Evolutionary conservation across 2,329 filamentous ascomycete genomes (phyloP).

Genomic region (Cadophora malorum): DNA sequence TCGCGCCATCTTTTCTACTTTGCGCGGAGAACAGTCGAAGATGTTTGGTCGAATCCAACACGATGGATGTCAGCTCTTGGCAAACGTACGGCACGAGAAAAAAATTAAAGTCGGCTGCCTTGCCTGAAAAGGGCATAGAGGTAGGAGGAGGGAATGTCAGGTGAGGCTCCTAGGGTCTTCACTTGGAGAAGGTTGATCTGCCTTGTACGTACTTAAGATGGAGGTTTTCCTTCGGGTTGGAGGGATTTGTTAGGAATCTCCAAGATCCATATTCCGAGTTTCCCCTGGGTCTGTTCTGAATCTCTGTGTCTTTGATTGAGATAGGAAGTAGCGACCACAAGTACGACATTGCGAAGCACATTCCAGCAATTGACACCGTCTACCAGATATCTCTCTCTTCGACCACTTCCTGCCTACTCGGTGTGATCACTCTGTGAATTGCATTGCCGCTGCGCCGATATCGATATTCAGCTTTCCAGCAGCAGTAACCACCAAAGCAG

Average conservation of each 20-base stretch:
- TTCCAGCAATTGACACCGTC: conserved; percentile 6
- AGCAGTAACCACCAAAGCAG: conserved; percentile 11
- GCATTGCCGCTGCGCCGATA: conserved; percentile 6
- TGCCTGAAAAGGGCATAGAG: not conserved
- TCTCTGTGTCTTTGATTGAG: not conserved
- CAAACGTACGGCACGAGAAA: not conserved
- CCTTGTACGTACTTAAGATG: not conserved
- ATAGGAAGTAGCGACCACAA: conserved; percentile 14
- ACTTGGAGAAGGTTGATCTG: not conserved
- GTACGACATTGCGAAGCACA: conserved; percentile 11
- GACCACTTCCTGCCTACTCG: conserved; percentile 12
- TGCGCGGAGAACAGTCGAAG: not conserved
- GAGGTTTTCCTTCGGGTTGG: not conserved
- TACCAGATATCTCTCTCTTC: not conserved
- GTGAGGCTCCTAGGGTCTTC: not conserved
- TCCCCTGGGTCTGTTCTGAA: not conserved
- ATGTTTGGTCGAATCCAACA: conserved; percentile 3
- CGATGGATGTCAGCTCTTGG: conserved; percentile 13
- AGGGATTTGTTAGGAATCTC: not conserved
- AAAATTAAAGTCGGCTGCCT: not conserved
- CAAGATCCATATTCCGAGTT: not conserved
- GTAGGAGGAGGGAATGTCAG: conserved; percentile 1
- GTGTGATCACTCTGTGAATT: conserved; percentile 16
- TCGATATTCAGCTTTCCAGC: not conserved
- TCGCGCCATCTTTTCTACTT: conserved; percentile 11